A percentile compares a stretch with the other conserved stretches of the same genome.
Evolutionary conservation across 139 green algal genomes (phyloP).

Genomic region (Chlamydomonas asymmetrica): DNA sequence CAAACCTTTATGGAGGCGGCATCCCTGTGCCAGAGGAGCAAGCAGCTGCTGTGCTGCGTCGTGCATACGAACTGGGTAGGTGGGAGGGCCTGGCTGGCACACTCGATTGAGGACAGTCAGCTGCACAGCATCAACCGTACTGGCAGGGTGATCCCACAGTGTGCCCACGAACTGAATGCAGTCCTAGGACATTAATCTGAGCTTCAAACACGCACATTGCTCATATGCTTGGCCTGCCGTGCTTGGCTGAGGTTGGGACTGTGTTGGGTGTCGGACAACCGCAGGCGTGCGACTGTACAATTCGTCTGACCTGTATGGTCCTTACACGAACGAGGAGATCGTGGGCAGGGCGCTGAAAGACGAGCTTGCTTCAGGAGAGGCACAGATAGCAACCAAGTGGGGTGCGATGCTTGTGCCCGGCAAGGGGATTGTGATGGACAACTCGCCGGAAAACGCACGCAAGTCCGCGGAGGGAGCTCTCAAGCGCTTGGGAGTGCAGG

Average conservation of each 20-base stretch:
- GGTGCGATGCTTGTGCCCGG: slow-evolving; percentile 18
- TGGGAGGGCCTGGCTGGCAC: too few relatives aligned
- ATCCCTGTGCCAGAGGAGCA: slow-evolving; percentile 3
- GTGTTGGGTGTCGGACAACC: too few relatives aligned
- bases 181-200: too few relatives aligned
- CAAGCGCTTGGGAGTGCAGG: slow-evolving; percentile 1
- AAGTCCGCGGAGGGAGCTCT: slow-evolving; percentile 14
- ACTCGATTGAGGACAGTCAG: too few relatives aligned
- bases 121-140: too few relatives aligned
- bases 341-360: neutral
- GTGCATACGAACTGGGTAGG: slow-evolving; percentile 2
- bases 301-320: slow-evolving; percentile 24
- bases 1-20: neutral
- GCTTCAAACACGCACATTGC: too few relatives aligned
- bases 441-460: slow-evolving; percentile 10
- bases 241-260: too few relatives aligned
- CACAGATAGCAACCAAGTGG: slow-evolving; percentile 23
- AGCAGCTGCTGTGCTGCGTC: neutral
- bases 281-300: slow-evolving; percentile 17
- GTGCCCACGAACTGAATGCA: too few relatives aligned
- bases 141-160: too few relatives aligned
- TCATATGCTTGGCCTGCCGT: too few relatives aligned
- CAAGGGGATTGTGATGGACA: slow-evolving; percentile 27
- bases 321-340: slow-evolving; percentile 24
- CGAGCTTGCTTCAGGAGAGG: too few relatives aligned